Conservation (phyloP, 176 grass and related monocot genomes). For the Oryza australiensis region DNA sequence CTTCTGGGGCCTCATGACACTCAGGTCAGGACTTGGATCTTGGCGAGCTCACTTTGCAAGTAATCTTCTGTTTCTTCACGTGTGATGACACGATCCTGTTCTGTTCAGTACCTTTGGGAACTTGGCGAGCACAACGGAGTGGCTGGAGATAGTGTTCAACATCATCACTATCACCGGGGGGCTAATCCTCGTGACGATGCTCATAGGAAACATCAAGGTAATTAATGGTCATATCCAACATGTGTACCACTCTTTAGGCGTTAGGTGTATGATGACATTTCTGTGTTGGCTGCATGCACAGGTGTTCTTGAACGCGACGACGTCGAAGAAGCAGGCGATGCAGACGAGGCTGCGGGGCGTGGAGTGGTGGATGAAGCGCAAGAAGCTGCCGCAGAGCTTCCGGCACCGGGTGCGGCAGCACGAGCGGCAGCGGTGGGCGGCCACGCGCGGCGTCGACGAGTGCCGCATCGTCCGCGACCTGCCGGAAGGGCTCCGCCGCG, state of each 20-base stretch:
- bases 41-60: background rate
- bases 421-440: slow-evolving; percentile 94
- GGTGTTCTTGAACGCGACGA: slow-evolving; percentile 89
- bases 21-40: background rate
- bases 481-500: slow-evolving; percentile 73
- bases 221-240: too few species aligned
- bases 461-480: slow-evolving; percentile 63
- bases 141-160: slow-evolving; percentile 98
- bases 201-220: slow-evolving; percentile 96
- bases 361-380: slow-evolving; percentile 89
- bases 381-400: slow-evolving; percentile 50
- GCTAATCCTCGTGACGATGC: slow-evolving; percentile 82
- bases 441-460: slow-evolving; percentile 82
- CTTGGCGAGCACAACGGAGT: slow-evolving; percentile 88
- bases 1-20: slow-evolving; percentile 92
- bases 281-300: background rate
- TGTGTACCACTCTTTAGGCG: too few species aligned
- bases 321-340: slow-evolving; percentile 86
- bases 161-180: slow-evolving; percentile 84
- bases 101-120: slow-evolving; percentile 81
- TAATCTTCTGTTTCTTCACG: background rate
- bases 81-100: background rate
- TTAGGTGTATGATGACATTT: too few species aligned
- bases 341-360: slow-evolving; percentile 54
- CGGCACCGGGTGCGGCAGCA: slow-evolving; percentile 71